Base-by-base conservation (phyloP, 2,329 filamentous ascomycete species). In the Xylogone sp. region DNA sequence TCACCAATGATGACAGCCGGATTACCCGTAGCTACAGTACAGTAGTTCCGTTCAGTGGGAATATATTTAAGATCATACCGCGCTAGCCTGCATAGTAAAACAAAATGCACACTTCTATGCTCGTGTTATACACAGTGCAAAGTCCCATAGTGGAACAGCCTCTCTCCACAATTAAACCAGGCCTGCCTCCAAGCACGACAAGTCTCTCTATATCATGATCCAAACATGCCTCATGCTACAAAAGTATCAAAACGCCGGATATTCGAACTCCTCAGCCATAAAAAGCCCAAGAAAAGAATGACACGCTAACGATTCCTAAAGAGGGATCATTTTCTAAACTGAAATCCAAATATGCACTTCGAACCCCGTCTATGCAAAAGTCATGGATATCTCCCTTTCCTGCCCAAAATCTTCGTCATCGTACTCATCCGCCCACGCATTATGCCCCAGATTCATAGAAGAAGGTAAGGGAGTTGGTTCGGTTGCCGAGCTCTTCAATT, bases 311-410 rank as follows among this genome's bases (percentile, higher is more conserved):
- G 24, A 27, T 27, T 10, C 10, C 24, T 10, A 5, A 39, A 42
- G 21, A 42, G 19, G 9, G 29, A 49, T 1, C 10, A 10, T 21
- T 24, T 42, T 27, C 9, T 16, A 24, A 13, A 42, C 20, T 21
- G 34, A 20, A 12, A 47, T n/a, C 20, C 21, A n/a, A 47, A 34
- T 4, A 42, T 21, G 5, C 7, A 19, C 19, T 19, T 27, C 21
- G 34, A 42, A 13, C 21, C 18, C 7, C 19, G 9, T 42, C n/a
- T 62, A 65, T 59, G 65, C 88, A 81, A 93, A 93, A 56, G 86
- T 90, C 86, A 93, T 87, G 27, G 81, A 79, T 56, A 93, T 88
- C 68, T 90, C 87, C 65, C 83, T 82, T 68, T 90, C 87, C 62
- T 81, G 78, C 18, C 83, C 84, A 71, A 87, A 87, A 48, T 87